phyloP scores from a whole-genome alignment of 164 flowering plant genomes.

The Chloranthus sessilifolius region DNA sequence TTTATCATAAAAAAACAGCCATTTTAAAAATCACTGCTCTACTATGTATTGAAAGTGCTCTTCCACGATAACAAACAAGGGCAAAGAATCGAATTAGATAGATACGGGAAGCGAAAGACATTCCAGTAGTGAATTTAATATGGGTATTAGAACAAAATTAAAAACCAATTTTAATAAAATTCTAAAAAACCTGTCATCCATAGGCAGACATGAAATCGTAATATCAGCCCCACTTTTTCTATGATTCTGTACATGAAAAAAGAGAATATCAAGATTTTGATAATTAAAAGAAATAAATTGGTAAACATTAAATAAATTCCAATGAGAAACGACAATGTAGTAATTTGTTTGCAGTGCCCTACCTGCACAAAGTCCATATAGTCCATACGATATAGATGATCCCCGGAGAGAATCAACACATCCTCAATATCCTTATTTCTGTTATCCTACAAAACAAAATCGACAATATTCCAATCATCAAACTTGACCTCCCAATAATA shows the following conservation, averaged over 20 bases:
- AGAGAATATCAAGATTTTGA: not conserved
- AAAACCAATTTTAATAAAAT: too few relatives aligned
- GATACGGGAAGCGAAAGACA: too few relatives aligned
- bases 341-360: constrained; percentile 1
- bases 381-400: constrained; percentile 94
- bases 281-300: not conserved
- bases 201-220: constrained; percentile 70
- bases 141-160: too few relatives aligned
- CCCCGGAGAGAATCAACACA: constrained; percentile 89
- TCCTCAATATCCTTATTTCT: constrained; percentile 83
- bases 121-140: too few relatives aligned
- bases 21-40: too few relatives aligned
- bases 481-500: too few relatives aligned
- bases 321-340: constrained; percentile 1
- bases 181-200: constrained; percentile 97
- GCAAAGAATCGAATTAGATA: too few relatives aligned
- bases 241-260: constrained; percentile 51
- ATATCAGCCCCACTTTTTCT: constrained; percentile 93
- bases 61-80: too few relatives aligned
- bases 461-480: constrained; percentile 1
- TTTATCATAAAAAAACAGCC: too few relatives aligned
- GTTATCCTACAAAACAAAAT: constrained; percentile 46
- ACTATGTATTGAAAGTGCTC: too few relatives aligned
- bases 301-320: not conserved
- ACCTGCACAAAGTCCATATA: constrained; percentile 94